Conservation (phyloP, 768 basidiomycete genomes). For the Rhizopogon roseolus region DNA sequence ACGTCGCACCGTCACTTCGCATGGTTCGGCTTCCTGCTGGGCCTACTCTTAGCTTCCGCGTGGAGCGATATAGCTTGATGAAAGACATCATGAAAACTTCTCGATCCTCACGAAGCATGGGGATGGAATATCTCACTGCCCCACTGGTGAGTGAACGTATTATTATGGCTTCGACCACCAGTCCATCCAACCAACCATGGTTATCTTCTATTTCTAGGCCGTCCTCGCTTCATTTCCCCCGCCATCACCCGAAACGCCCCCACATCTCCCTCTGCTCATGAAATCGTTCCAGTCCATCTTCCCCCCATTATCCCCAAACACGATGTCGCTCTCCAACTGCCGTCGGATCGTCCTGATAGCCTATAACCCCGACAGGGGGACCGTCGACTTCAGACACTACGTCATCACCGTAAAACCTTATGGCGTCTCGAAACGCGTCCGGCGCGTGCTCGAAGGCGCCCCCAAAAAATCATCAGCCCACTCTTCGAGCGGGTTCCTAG, state of each 20-base stretch:
- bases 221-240: slow-evolving; percentile 87
- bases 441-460: slow-evolving; percentile 73
- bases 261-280: slow-evolving; percentile 86
- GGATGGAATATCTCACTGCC: slow-evolving; percentile 86
- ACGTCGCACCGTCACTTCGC: slow-evolving; percentile 79
- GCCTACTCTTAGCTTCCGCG: slow-evolving; percentile 88
- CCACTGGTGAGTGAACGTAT: slow-evolving; percentile 62
- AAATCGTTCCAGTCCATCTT: slow-evolving; percentile 96
- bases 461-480: slow-evolving; percentile 23
- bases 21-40: slow-evolving; percentile 86
- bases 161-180: not conserved
- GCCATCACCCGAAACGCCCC: slow-evolving; percentile 68
- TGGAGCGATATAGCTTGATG: slow-evolving; percentile 90
- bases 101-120: slow-evolving; percentile 66
- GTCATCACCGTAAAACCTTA: slow-evolving; percentile 93
- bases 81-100: slow-evolving; percentile 73
- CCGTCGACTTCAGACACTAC: slow-evolving; percentile 91
- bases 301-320: slow-evolving; percentile 84
- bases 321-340: slow-evolving; percentile 79
- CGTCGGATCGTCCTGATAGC: slow-evolving; percentile 91
- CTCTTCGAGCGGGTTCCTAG: slow-evolving; percentile 44
- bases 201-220: slow-evolving; percentile 45
- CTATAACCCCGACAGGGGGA: slow-evolving; percentile 81
- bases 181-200: not conserved
- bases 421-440: slow-evolving; percentile 88